These are phyloP conservation scores for Starmera dryadoides DNA, from an alignment of 805 yeast species.

Conservation along the genomic window DNA sequence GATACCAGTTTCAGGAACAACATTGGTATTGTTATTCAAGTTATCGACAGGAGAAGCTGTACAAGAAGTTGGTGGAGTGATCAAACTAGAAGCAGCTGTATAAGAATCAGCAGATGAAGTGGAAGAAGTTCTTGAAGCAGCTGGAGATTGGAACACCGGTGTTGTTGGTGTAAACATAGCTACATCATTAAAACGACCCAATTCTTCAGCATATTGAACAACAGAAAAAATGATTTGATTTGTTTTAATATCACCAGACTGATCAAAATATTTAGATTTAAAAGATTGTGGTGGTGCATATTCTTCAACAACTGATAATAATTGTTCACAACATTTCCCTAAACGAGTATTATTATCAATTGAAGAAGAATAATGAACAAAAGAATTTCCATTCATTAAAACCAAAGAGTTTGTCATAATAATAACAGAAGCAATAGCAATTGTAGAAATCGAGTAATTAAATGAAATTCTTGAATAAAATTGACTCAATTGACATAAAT, in stretches of 20 bases:
- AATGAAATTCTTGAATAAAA: constrained; percentile 54
- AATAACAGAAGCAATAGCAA: constrained; percentile 45
- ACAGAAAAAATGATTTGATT: constrained; percentile 8
- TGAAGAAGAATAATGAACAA: constrained; percentile 19
- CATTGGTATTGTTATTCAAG: background rate
- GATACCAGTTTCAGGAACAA: too few species aligned
- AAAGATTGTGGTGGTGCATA: constrained; percentile 32
- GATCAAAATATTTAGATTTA: constrained; percentile 36
- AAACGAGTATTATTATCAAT: constrained; percentile 14
- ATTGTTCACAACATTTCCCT: constrained; percentile 14
- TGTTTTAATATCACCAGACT: constrained; percentile 11
- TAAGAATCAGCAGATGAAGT: constrained; percentile 10
- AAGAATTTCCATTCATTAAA: constrained; percentile 13
- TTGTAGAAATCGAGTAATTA: constrained; percentile 35
- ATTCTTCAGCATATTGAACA: constrained; percentile 19
- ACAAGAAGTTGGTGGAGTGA: constrained; percentile 7
- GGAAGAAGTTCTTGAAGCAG: constrained; percentile 10
- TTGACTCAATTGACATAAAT: constrained; percentile 59
- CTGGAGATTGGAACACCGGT: constrained; percentile 13
- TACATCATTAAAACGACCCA: constrained; percentile 4
- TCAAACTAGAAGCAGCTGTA: constrained; percentile 7
- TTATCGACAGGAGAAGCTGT: constrained; percentile 4
- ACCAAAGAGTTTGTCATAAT: constrained; percentile 39
- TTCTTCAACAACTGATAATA: constrained; percentile 11
- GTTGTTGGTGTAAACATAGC: constrained; percentile 12